A percentile compares a stretch with the other conserved stretches of the same genome.
These are phyloP conservation scores for Penicillium ucsense DNA, from an alignment of 495 filamentous ascomycete genomes.

Conservation along the genomic window DNA sequence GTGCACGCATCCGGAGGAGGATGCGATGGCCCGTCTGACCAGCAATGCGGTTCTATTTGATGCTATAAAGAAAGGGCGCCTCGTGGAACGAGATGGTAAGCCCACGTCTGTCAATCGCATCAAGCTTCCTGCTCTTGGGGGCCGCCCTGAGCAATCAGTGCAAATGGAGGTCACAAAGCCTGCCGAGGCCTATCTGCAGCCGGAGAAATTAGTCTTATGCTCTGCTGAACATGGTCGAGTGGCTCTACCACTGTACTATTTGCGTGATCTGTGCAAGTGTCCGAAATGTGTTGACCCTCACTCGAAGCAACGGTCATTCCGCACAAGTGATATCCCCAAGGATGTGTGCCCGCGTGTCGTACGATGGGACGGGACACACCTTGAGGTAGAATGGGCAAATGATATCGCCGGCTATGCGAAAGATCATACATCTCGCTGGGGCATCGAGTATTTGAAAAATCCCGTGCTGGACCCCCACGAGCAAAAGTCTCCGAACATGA, in stretches of 20 bases:
- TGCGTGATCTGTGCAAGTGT: constrained; percentile 74
- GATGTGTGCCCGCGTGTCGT: constrained; percentile 32
- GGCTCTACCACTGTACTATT: constrained; percentile 33
- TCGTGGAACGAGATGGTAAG: neutral
- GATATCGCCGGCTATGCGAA: constrained; percentile 41
- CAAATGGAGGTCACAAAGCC: neutral
- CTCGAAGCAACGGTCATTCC: constrained; percentile 75
- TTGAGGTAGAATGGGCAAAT: constrained; percentile 52
- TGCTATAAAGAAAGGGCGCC: neutral
- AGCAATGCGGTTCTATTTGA: neutral
- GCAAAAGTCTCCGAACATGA: neutral
- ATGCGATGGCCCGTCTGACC: neutral
- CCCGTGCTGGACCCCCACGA: constrained; percentile 5
- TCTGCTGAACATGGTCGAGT: neutral
- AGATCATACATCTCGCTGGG: constrained; percentile 42
- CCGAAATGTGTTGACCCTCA: constrained; percentile 60
- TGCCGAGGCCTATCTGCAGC: neutral
- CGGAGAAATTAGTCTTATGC: constrained; percentile 1
- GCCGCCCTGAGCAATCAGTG: neutral
- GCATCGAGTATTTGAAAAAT: constrained; percentile 16
- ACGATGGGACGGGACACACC: constrained; percentile 24
- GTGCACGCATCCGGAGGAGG: neutral
- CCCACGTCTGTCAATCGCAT: neutral
- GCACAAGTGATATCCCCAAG: constrained; percentile 58
- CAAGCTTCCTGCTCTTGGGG: neutral